Evolutionary conservation across 257 asterid genomes (phyloP).

Genomic region (Przewalskia tangutica): DNA sequence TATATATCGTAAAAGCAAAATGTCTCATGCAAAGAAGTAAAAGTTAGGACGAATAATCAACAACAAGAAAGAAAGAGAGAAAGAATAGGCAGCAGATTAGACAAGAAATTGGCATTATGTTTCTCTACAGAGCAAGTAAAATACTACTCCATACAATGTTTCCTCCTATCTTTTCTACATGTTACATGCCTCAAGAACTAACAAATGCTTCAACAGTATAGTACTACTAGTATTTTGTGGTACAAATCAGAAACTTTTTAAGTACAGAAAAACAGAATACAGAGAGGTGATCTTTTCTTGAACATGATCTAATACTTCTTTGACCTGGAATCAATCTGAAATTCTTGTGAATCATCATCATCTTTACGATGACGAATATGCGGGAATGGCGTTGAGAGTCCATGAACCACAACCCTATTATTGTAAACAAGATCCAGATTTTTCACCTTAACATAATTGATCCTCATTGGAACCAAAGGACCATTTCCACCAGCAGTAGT

Average conservation of each 20-base stretch:
- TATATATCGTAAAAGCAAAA: background rate
- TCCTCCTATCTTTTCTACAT: background rate
- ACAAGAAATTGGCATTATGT: background rate
- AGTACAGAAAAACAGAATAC: background rate
- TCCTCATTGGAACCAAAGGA: constrained; percentile 50
- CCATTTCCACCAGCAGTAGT: constrained; percentile 59
- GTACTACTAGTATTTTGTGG: background rate
- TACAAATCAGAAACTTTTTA: background rate
- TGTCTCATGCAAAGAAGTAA: background rate
- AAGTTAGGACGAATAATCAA: background rate
- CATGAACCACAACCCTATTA: constrained; percentile 62
- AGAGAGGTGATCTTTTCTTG: background rate
- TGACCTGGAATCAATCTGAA: background rate
- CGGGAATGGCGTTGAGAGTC: constrained; percentile 40
- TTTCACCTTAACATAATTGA: constrained; percentile 49
- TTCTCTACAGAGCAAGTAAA: background rate
- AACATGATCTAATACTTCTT: background rate
- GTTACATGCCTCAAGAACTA: background rate
- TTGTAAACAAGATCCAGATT: constrained; percentile 44
- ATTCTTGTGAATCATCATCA: background rate
- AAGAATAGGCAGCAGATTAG: background rate
- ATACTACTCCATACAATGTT: background rate
- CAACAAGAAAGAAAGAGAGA: background rate
- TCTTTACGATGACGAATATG: constrained; percentile 15
- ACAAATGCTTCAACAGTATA: background rate